phyloP scores from a whole-genome alignment of 2,329 filamentous ascomycete species.

The Xylaria sp. region DNA sequence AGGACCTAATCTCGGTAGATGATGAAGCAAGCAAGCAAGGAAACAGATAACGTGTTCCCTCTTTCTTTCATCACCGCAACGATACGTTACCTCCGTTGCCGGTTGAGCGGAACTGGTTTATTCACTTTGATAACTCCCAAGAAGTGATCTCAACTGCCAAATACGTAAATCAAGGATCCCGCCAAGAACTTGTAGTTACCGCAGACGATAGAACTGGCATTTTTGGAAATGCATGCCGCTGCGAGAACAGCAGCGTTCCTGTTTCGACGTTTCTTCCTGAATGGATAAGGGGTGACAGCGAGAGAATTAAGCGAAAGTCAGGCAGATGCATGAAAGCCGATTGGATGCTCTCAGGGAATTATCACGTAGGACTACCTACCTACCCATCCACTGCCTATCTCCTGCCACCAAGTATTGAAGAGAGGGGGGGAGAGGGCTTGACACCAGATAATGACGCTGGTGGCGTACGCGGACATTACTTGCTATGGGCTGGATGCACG shows the following conservation, averaged over 20 bases:
- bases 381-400: no score
- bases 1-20: not conserved
- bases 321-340: constrained; percentile 4
- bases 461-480: constrained; percentile 15
- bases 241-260: no score
- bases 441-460: constrained; percentile 11
- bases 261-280: constrained; percentile 8
- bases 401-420: no score
- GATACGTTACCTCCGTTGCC: not conserved
- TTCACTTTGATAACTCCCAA: not conserved
- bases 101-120: not conserved
- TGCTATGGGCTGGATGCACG: constrained; percentile 13
- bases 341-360: constrained; percentile 1
- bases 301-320: not conserved
- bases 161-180: not conserved
- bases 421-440: no score
- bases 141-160: not conserved
- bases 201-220: no score
- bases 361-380: constrained; percentile 14
- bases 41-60: not conserved
- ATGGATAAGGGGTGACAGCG: constrained; percentile 5
- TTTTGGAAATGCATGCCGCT: not conserved
- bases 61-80: not conserved
- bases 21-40: not conserved
- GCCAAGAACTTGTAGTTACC: not conserved